A percentile compares a stretch with the other conserved stretches of the same genome.
phyloP scores from a whole-genome alignment of 2,329 filamentous ascomycete genomes.

The Keithomyces neogunnii region DNA sequence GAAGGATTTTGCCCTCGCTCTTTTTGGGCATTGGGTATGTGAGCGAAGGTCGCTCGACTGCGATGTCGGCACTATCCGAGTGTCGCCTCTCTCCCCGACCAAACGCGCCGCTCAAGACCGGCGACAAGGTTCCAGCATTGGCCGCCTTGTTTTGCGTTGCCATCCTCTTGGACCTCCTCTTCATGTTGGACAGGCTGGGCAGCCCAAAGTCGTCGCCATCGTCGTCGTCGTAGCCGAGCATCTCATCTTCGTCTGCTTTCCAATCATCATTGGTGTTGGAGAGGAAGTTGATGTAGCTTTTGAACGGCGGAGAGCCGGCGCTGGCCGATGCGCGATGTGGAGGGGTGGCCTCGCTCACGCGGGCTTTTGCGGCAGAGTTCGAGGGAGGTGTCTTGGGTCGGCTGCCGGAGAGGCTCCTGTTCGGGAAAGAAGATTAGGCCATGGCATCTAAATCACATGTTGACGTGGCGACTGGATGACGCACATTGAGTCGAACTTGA shows the following conservation, averaged over 20 bases:
- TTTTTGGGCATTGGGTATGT: slow-evolving; percentile 85
- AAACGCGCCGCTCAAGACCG: slow-evolving; percentile 27
- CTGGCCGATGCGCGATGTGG: slow-evolving; percentile 44
- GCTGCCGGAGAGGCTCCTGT: slow-evolving; percentile 50
- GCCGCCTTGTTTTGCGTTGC: slow-evolving; percentile 30
- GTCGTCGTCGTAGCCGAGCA: slow-evolving; percentile 73
- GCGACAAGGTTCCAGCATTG: slow-evolving; percentile 23
- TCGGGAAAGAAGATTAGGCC: slow-evolving; percentile 1
- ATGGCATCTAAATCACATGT: background rate
- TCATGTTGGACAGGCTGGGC: slow-evolving; percentile 86
- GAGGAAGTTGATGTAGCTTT: slow-evolving; percentile 72
- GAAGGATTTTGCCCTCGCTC: slow-evolving; percentile 86
- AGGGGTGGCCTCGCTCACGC: slow-evolving; percentile 44
- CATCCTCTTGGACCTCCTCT: slow-evolving; percentile 55
- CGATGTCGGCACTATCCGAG: slow-evolving; percentile 88
- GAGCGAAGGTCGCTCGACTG: slow-evolving; percentile 74
- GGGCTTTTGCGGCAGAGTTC: slow-evolving; percentile 43
- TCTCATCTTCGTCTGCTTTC: slow-evolving; percentile 68
- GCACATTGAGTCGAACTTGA: slow-evolving; percentile 78
- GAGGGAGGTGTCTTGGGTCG: slow-evolving; percentile 70
- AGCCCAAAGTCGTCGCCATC: slow-evolving; percentile 94
- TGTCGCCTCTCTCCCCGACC: slow-evolving; percentile 45
- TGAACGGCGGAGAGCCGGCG: slow-evolving; percentile 55
- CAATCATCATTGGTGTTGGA: slow-evolving; percentile 78
- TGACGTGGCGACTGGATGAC: slow-evolving; percentile 16